Conservation (phyloP, 2,329 filamentous ascomycete genomes). For the Cytospora paraplurivora region DNA sequence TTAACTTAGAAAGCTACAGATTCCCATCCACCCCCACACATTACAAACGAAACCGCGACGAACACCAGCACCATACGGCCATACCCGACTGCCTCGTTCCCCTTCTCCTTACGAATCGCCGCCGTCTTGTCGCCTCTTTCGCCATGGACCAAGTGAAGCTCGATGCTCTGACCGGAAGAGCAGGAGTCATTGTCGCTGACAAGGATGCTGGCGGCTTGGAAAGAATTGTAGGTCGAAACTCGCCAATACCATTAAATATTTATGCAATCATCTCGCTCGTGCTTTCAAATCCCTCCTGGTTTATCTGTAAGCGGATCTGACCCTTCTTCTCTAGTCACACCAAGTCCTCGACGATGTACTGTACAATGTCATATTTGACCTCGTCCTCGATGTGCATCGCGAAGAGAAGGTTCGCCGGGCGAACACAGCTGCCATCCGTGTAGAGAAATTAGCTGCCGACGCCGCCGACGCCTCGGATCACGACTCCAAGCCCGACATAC, state of each 20-base stretch:
- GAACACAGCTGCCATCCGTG: constrained; percentile 63
- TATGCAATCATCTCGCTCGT: neutral
- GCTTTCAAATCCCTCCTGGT: neutral
- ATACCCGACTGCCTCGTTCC: neutral
- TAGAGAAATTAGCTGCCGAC: constrained; percentile 63
- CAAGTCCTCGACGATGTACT: constrained; percentile 73
- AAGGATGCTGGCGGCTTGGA: constrained; percentile 57
- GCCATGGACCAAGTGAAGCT: constrained; percentile 36
- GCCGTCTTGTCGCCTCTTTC: constrained; percentile 17
- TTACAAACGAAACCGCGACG: constrained; percentile 5
- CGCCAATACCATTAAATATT: neutral
- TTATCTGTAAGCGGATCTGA: constrained; percentile 11
- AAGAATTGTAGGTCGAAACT: constrained; percentile 55
- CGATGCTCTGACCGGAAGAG: constrained; percentile 54
- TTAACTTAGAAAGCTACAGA: constrained; percentile 1
- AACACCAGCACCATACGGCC: neutral
- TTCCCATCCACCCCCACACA: constrained; percentile 7
- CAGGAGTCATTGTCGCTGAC: constrained; percentile 58
- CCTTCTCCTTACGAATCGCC: constrained; percentile 16
- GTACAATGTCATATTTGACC: constrained; percentile 75
- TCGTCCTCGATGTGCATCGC: constrained; percentile 73
- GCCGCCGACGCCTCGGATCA: constrained; percentile 55
- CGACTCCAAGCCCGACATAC: constrained; percentile 58
- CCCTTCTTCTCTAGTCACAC: constrained; percentile 50
- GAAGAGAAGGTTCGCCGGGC: constrained; percentile 76